phyloP scores from a whole-genome alignment of 2,329 filamentous ascomycete genomes.

The Fusarium palustre region DNA sequence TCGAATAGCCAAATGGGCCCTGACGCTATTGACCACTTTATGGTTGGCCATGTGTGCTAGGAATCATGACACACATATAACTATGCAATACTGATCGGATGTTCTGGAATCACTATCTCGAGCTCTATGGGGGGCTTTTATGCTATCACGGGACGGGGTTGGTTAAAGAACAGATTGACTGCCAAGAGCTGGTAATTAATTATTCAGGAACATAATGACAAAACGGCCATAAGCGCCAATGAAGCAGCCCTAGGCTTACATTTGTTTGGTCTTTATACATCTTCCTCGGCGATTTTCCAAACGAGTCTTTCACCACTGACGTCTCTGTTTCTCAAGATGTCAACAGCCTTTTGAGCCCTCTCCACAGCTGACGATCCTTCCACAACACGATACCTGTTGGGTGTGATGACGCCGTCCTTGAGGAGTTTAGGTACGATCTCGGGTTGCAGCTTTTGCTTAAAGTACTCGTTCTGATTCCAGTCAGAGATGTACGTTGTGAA shows the following conservation, averaged over 20 bases:
- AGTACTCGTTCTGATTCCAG: slow-evolving; percentile 61
- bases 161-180: background rate
- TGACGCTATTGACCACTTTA: slow-evolving; percentile 54
- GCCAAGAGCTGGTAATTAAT: background rate
- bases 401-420: slow-evolving; percentile 53
- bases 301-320: slow-evolving; percentile 58
- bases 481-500: slow-evolving; percentile 8
- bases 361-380: slow-evolving; percentile 55
- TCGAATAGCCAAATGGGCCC: slow-evolving; percentile 50
- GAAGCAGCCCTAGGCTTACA: background rate
- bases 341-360: slow-evolving; percentile 55
- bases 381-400: slow-evolving; percentile 57
- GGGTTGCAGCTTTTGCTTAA: slow-evolving; percentile 65
- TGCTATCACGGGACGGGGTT: background rate
- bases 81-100: background rate
- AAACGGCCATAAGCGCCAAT: background rate
- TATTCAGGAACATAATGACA: background rate
- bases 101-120: background rate
- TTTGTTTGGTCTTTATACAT: background rate
- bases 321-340: slow-evolving; percentile 51
- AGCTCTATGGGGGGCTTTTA: background rate
- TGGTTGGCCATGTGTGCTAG: slow-evolving; percentile 48
- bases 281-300: slow-evolving; percentile 48
- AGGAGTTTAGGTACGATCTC: slow-evolving; percentile 66
- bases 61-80: background rate